Evolutionary conservation across 1,139 yeast genomes (phyloP), one percentile per base, ranked within the genome.

Genomic region (Kodamaea fungicola): DNA sequence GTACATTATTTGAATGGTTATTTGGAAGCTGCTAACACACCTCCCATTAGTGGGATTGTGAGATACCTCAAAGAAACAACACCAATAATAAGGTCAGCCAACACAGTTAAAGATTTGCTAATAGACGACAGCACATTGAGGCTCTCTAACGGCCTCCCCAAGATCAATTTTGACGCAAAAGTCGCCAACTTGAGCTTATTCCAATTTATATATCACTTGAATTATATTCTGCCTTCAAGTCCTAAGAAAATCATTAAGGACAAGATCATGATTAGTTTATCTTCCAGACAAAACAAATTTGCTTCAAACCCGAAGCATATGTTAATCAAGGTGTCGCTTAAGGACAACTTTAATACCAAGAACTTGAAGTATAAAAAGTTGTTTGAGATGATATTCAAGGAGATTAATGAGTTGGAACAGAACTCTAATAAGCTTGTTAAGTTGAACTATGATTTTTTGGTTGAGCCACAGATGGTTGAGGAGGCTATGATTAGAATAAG

Each of bases 371-470:
- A 64, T 42, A 69, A 67, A 42, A 57, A 56, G 37, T 52, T 71
- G 30, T 69, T 71, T 47, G 76, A 71, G 43, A 42, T 58, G 40
- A 65, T 71, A 1, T 68, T 66, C 49, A 61, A 60, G 36, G 53
- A 60, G 7, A 55, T 68, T 13, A 57, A 52, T 39, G 69, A 62
- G 12, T 45, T 61, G 31, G 58, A 60, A 32, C 44, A 39, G 37
- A 37, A 32, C 28, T 39, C 30, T 16, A 42, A 28, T 31, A 44
- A 33, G 37, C 40, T 38, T 28, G 35, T 67, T 10, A 67, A 66
- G 44, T 60, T 71, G 44, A 69, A 69, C 44, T 67, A 67, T 40
- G 76, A 70, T 42, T 66, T 67, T 37, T 57, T 70, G 41, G 54
- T 67, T 9, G 51, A 49, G 28, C 39, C 48, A 5, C 39, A 36